These are phyloP conservation scores for Fusarium sp. DNA, from an alignment of 2,329 filamentous ascomycete genomes.

Conservation along the genomic window DNA sequence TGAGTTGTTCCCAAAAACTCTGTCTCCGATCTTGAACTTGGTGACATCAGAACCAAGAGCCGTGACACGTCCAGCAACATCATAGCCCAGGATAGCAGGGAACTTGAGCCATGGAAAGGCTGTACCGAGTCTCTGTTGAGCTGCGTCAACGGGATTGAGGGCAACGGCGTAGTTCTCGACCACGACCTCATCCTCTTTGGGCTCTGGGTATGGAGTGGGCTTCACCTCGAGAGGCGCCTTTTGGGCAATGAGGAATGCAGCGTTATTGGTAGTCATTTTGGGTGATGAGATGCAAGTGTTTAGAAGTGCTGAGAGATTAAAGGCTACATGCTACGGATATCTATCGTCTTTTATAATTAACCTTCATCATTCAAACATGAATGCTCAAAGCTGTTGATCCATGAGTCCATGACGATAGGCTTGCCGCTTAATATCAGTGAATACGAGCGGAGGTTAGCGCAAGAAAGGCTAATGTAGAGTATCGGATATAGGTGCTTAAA, in stretches of 20 bases:
- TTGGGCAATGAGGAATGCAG: conserved; percentile 6
- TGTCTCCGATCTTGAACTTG: conserved; percentile 16
- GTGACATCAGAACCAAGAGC: background rate
- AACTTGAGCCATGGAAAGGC: conserved; percentile 27
- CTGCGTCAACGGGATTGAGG: conserved; percentile 20
- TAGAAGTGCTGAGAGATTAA: rapidly evolving
- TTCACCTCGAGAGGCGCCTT: conserved; percentile 16
- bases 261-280: conserved; percentile 17
- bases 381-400: background rate
- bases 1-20: background rate
- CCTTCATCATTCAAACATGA: background rate
- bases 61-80: conserved; percentile 13
- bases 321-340: background rate
- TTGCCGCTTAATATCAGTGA: background rate
- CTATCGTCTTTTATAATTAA: background rate
- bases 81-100: conserved; percentile 18
- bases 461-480: background rate
- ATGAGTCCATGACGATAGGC: conserved; percentile 6
- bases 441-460: conserved; percentile 25
- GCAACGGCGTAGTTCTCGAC: conserved; percentile 17
- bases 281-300: background rate
- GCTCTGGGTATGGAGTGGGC: background rate
- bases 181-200: conserved; percentile 8
- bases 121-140: conserved; percentile 15
- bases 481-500: conserved; percentile 23